A percentile compares a stretch with the other conserved stretches of the same genome.
Conservation (phyloP, 2,329 filamentous ascomycete genomes). For the Aurifilum marmelostoma region DNA sequence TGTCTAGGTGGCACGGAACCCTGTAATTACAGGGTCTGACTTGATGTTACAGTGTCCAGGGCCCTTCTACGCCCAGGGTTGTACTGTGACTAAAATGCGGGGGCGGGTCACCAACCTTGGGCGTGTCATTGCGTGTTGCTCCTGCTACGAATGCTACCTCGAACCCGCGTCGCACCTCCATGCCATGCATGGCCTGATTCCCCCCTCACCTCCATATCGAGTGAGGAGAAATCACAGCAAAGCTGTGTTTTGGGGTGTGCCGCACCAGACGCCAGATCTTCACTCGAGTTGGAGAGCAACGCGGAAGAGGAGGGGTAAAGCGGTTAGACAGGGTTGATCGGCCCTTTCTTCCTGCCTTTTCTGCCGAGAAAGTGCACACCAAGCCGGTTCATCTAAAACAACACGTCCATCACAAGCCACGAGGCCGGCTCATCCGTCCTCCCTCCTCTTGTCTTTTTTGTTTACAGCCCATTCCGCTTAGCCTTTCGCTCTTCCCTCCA, state of each 20-base stretch:
- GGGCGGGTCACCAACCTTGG: conserved; percentile 19
- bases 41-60: background rate
- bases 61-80: background rate
- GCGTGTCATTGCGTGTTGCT: conserved; percentile 10
- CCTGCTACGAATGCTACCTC: conserved; percentile 6
- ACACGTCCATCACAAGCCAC: conserved; percentile 17
- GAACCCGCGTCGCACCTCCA: background rate
- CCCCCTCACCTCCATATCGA: background rate
- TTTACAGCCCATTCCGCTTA: background rate
- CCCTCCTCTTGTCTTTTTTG: conserved; percentile 9
- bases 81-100: conserved; percentile 22
- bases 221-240: conserved; percentile 2
- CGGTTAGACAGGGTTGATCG: conserved; percentile 17
- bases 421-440: background rate
- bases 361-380: conserved; percentile 2
- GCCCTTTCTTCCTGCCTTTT: conserved; percentile 25
- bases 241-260: background rate
- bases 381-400: conserved; percentile 2
- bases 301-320: conserved; percentile 1
- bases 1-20: background rate
- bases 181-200: conserved; percentile 18
- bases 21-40: background rate
- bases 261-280: conserved; percentile 11
- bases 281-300: background rate
- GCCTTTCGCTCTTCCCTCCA: background rate